A percentile compares a stretch with the other conserved stretches of the same genome.
phyloP scores from a whole-genome alignment of 225 moss, liverwort and hornwort genomes.

The Pleurozium schreberi region DNA sequence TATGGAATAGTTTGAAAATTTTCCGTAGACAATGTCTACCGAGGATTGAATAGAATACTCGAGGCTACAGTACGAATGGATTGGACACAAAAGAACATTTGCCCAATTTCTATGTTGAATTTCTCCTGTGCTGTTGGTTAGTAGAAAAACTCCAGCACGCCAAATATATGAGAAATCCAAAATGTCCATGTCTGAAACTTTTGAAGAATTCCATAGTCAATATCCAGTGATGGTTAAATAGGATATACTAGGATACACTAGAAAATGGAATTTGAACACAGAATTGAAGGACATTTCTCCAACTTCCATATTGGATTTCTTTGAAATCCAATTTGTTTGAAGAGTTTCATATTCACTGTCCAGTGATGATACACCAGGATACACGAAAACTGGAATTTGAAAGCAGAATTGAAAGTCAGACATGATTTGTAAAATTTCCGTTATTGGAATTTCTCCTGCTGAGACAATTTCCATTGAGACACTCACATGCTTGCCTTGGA shows the following conservation, averaged over 20 bases:
- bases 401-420: background rate
- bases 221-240: background rate
- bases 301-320: background rate
- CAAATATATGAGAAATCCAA: background rate
- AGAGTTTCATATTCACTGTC: background rate
- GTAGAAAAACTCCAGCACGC: background rate
- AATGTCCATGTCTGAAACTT: background rate
- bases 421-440: background rate
- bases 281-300: background rate
- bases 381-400: background rate
- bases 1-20: background rate
- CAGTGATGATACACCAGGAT: background rate
- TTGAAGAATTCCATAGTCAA: background rate
- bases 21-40: background rate
- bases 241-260: background rate
- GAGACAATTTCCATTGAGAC: background rate
- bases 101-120: background rate
- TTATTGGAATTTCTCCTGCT: background rate
- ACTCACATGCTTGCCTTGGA: slow-evolving; percentile 28
- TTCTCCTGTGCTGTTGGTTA: background rate
- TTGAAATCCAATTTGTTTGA: background rate
- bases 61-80: background rate
- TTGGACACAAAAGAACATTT: background rate
- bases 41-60: background rate
- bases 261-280: background rate